Conservation (phyloP, 2,329 filamentous ascomycete genomes). For the Neonectria faginata region DNA sequence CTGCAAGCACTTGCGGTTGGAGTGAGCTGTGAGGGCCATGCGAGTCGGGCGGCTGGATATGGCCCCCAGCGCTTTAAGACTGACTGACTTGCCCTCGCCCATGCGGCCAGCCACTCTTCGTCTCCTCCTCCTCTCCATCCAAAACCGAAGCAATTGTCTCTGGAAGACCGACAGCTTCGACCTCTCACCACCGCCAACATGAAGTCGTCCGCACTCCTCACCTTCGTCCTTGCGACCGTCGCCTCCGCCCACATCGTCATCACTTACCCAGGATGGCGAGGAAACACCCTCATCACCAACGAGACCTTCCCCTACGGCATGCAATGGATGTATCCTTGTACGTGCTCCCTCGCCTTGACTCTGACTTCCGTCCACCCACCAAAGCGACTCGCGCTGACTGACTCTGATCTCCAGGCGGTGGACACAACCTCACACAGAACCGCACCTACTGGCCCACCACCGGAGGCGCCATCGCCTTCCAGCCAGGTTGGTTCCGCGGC, state of each 20-base stretch:
- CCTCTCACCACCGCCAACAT: constrained; percentile 50
- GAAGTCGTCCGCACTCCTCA: constrained; percentile 57
- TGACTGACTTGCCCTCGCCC: constrained; percentile 35
- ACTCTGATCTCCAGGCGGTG: constrained; percentile 74
- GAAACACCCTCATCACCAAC: constrained; percentile 86
- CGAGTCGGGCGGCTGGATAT: constrained; percentile 43
- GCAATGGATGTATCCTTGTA: constrained; percentile 97
- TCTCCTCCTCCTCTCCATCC: background rate
- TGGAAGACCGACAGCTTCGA: constrained; percentile 14
- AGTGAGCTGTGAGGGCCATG: constrained; percentile 20
- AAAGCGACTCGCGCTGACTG: constrained; percentile 11
- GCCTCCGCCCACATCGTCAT: constrained; percentile 82
- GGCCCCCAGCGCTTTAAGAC: constrained; percentile 42
- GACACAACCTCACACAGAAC: constrained; percentile 80
- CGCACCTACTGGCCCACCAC: constrained; percentile 90
- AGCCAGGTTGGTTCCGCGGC: constrained; percentile 96
- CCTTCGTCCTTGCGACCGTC: constrained; percentile 60
- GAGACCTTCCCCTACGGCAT: constrained; percentile 86
- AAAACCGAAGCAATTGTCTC: constrained; percentile 17
- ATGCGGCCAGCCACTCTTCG: constrained; percentile 27
- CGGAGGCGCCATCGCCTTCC: constrained; percentile 88
- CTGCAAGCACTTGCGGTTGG: background rate
- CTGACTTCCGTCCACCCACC: background rate
- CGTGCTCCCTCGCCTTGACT: constrained; percentile 50
- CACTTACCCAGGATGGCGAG: constrained; percentile 87